A percentile compares a stretch with the other conserved stretches of the same genome.
phyloP scores from a whole-genome alignment of 2,329 filamentous ascomycete species.

The Alternaria triticimaculans region DNA sequence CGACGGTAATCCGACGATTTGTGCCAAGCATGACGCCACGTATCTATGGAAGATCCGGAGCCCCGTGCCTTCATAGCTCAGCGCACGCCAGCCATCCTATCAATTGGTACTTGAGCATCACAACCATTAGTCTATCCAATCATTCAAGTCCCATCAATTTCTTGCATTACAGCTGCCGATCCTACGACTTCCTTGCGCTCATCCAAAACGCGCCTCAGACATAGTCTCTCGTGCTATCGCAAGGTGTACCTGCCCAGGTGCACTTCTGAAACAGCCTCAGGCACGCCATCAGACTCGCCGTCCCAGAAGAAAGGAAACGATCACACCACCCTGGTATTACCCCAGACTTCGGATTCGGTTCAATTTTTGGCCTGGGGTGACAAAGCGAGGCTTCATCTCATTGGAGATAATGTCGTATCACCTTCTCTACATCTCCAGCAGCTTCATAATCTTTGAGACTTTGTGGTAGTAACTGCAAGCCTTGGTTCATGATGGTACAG shows the following conservation, averaged over 20 bases:
- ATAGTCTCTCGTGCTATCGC: neutral
- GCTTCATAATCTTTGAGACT: neutral
- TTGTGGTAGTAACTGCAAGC: neutral
- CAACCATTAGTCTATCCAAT: neutral
- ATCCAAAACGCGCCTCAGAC: constrained; percentile 10
- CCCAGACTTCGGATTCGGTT: neutral
- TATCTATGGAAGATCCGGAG: neutral
- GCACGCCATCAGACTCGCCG: constrained; percentile 2
- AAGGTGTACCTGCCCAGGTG: constrained; percentile 1
- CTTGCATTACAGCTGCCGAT: neutral
- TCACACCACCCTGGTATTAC: neutral
- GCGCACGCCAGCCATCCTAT: neutral
- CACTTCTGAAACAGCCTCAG: constrained; percentile 8
- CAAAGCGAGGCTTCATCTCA: neutral
- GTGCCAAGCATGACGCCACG: constrained; percentile 2
- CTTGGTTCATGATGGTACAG: constrained; percentile 23
- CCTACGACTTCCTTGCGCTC: neutral
- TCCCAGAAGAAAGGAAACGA: neutral
- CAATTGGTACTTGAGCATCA: neutral
- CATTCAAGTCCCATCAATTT: neutral
- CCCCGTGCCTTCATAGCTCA: neutral
- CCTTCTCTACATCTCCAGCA: neutral
- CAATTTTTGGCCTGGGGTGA: neutral
- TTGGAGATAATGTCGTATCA: neutral
- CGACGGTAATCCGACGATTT: neutral